phyloP scores from a whole-genome alignment of 208 protist genomes.

The Blechomonas ayalai region DNA sequence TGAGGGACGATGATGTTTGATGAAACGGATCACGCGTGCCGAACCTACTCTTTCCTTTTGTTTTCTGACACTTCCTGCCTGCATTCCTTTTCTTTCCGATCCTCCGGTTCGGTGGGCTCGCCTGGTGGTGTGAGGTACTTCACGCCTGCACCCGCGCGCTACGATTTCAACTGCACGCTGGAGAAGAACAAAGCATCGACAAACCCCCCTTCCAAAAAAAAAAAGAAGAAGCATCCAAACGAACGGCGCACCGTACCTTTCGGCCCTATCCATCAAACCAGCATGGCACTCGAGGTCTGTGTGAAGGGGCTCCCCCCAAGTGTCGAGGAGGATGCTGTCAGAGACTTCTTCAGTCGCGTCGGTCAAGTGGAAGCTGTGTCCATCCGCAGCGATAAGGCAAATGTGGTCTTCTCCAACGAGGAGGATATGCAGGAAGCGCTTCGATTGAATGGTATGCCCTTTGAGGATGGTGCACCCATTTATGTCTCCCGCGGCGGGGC shows the following conservation, averaged over 20 bases:
- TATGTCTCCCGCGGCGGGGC: constrained; percentile 7
- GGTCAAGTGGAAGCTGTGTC: constrained; percentile 38
- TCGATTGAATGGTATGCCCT: constrained; percentile 22
- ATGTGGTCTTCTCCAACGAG: constrained; percentile 19
- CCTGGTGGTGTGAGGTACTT: too few species aligned
- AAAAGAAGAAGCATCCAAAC: neutral
- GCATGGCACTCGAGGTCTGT: constrained; percentile 18
- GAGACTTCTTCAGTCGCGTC: constrained; percentile 60
- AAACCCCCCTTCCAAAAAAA: neutral
- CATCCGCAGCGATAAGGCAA: constrained; percentile 12
- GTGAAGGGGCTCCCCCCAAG: constrained; percentile 40
- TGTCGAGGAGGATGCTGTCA: constrained; percentile 36
- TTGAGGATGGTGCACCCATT: constrained; percentile 21
- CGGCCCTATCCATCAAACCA: neutral
- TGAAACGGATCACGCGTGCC: too few species aligned
- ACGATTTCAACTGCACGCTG: too few species aligned
- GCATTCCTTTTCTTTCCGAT: too few species aligned
- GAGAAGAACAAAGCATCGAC: too few species aligned
- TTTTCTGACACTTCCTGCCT: too few species aligned
- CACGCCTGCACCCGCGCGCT: too few species aligned
- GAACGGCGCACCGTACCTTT: neutral
- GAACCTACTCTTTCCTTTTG: too few species aligned
- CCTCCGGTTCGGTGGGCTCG: too few species aligned
- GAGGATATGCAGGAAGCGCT: constrained; percentile 32
- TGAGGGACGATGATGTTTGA: too few species aligned